phyloP scores from a whole-genome alignment of 2,329 filamentous ascomycete genomes.

The Coniochaeta ligniaria region DNA sequence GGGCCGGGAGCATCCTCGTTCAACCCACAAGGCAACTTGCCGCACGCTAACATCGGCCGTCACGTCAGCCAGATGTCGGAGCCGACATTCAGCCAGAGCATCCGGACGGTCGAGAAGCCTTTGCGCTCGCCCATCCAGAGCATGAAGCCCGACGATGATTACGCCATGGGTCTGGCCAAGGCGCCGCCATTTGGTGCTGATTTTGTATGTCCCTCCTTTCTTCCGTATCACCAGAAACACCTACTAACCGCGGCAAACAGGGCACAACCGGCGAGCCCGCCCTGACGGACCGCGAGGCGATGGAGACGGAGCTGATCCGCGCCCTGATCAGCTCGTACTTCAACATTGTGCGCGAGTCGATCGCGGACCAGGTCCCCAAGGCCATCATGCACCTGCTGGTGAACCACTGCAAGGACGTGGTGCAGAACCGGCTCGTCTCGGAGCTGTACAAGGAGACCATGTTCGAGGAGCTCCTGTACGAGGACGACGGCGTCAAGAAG shows the following conservation, averaged over 20 bases:
- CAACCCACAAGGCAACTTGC: conserved; percentile 13
- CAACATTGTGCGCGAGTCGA: conserved; percentile 97
- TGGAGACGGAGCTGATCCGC: conserved; percentile 96
- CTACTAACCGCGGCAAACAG: conserved; percentile 25
- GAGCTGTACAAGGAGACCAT: conserved; percentile 88
- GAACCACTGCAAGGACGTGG: conserved; percentile 96
- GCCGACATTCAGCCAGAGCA: conserved; percentile 75
- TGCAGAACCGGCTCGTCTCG: conserved; percentile 93
- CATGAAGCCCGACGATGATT: conserved; percentile 31
- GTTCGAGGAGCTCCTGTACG: conserved; percentile 90
- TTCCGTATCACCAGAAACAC: conserved; percentile 4
- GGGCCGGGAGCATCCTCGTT: conserved; percentile 35
- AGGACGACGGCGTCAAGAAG: conserved; percentile 95
- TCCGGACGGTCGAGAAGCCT: conserved; percentile 59
- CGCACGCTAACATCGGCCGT: conserved; percentile 35
- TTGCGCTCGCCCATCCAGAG: conserved; percentile 40
- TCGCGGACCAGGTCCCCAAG: conserved; percentile 96
- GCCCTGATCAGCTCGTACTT: conserved; percentile 97
- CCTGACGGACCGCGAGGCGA: conserved; percentile 88
- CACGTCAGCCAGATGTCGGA: conserved; percentile 76
- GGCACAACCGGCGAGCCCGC: conserved; percentile 67
- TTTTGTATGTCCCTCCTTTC: conserved; percentile 43
- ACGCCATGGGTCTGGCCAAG: conserved; percentile 18
- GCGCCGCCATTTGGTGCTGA: conserved; percentile 39
- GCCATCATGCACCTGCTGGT: conserved; percentile 98